Base-by-base conservation (phyloP, 2,329 filamentous ascomycete genomes). In the Neoascochyta sp. region DNA sequence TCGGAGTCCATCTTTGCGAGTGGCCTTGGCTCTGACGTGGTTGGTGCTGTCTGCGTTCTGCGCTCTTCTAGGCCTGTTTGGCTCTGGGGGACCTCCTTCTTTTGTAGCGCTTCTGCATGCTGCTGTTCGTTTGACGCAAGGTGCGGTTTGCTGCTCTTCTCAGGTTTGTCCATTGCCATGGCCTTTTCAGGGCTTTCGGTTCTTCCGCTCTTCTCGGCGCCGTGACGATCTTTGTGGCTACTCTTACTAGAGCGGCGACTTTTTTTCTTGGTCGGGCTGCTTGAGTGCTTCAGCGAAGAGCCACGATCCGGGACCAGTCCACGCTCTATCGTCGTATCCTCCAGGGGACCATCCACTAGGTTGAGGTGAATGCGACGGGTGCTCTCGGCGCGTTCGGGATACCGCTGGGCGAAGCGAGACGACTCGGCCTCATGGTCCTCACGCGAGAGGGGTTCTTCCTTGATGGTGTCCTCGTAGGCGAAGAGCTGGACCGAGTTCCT, bases 401-500 rank as follows among this genome's bases (percentile, higher is more conserved):
- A 54, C 9, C 49, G 47, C 25, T 57, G 51, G 15, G 44, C 36
- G n/a, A 49, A 39, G 6, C 47, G 40, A 13, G 57, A 55, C 6
- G 57, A 49, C 22, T 58, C 57, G 12, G 39, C 45, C 10, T 32
- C 25, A 7, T 29, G 18, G 10, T 48, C 45, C n/a, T 51, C 40
- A 7, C 31, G 44, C 7, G 35, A 25, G 1, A 31, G 27, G 0
- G 59, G 59, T 43, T 63, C 60, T 32, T 63, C 60, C 18, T 57
- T 59, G 45, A 63, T 63, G 0, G 53, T 58, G 30, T 60, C 56
- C 34, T 62, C 57, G 24, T 57, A 57, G 2, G 57, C 38, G 17
- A 52, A 53, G 7, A 57, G 50, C 22, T 55, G 50, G 13, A 37
- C 22, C 3, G 47, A 26, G 4, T 42, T 36, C 36, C 57, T 57